Evolutionary conservation across 306 rosid genomes (phyloP).

Genomic region (Amphicarpaea edgeworthii): DNA sequence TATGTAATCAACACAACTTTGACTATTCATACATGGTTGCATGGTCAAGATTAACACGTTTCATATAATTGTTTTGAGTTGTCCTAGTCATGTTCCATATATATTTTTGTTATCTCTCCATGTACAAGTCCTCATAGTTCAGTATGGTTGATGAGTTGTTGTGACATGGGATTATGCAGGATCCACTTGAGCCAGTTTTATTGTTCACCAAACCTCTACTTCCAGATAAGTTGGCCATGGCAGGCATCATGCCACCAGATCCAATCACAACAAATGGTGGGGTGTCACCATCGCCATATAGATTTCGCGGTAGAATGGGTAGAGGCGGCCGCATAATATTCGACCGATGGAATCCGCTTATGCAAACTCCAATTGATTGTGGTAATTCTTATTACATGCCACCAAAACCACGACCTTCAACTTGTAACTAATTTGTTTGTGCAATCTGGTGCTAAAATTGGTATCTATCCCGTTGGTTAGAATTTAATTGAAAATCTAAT

Average conservation of each 20-base stretch:
- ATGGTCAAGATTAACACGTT: background rate
- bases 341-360: conserved; percentile 87
- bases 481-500: conserved; percentile 41
- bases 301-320: conserved; percentile 85
- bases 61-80: background rate
- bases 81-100: background rate
- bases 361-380: conserved; percentile 86
- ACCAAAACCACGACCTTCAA: conserved; percentile 71
- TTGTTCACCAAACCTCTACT: conserved; percentile 85
- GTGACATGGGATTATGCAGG: conserved; percentile 68
- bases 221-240: conserved; percentile 92
- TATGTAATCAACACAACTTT: background rate
- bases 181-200: conserved; percentile 91
- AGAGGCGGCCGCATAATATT: conserved; percentile 95
- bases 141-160: conserved; percentile 37
- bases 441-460: conserved; percentile 44
- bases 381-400: conserved; percentile 83
- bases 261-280: conserved; percentile 64
- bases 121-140: background rate
- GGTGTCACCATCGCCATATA: conserved; percentile 63
- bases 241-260: conserved; percentile 81
- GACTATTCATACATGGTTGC: background rate
- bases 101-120: background rate
- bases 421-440: conserved; percentile 64
- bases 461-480: conserved; percentile 44